These are phyloP conservation scores for Cryptococcus sp. DNA, from an alignment of 1,284 basidiomycete species.

Conservation along the genomic window DNA sequence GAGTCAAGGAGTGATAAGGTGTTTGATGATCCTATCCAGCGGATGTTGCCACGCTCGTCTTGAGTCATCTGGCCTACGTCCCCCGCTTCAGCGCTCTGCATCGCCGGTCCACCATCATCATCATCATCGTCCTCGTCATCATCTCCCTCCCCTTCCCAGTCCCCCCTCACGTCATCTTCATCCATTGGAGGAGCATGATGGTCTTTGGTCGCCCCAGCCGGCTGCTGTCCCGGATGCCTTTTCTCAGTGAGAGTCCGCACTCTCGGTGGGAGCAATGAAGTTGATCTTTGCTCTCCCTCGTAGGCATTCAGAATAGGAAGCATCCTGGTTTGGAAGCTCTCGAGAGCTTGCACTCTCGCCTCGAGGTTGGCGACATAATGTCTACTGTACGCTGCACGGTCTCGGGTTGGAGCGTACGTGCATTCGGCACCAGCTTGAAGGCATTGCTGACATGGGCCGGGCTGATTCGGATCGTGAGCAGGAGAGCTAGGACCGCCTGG, in stretches of 20 bases:
- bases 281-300: constrained; percentile 18
- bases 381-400: constrained; percentile 48
- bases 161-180: neutral
- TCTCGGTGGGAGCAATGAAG: too few species aligned
- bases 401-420: constrained; percentile 48
- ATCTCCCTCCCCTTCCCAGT: constrained; percentile 58
- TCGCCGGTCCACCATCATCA: constrained; percentile 10
- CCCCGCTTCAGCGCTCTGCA: constrained; percentile 51
- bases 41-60: constrained; percentile 84
- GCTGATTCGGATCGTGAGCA: constrained; percentile 2
- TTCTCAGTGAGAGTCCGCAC: too few species aligned
- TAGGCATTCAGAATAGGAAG: constrained; percentile 42
- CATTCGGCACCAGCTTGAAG: constrained; percentile 40
- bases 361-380: constrained; percentile 51
- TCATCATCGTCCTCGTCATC: constrained; percentile 56
- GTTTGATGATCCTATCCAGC: constrained; percentile 88
- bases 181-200: neutral
- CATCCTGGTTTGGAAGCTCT: constrained; percentile 37
- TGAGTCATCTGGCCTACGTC: constrained; percentile 81
- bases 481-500: neutral
- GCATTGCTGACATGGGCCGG: constrained; percentile 46
- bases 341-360: constrained; percentile 47
- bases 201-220: neutral
- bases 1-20: constrained; percentile 88
- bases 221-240: neutral